These are phyloP conservation scores for Phytophthora fragariae DNA, from an alignment of 352 stramenopile genomes.

Conservation along the genomic window DNA sequence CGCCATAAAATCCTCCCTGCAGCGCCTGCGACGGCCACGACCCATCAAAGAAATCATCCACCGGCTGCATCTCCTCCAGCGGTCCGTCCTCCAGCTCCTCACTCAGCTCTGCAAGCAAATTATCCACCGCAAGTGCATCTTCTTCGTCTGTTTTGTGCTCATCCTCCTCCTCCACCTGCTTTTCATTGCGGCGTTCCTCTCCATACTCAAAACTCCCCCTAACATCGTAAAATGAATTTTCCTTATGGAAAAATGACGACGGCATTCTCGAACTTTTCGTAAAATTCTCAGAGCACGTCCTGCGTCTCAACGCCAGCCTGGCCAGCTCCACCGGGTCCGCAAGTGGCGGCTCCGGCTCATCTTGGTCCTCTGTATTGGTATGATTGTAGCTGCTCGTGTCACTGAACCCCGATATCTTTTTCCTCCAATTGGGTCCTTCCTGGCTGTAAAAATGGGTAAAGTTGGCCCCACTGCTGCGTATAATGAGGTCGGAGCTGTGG, in stretches of 20 bases:
- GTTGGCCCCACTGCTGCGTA: constrained; percentile 33
- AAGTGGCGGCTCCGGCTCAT: constrained; percentile 36
- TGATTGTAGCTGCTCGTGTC: constrained; percentile 27
- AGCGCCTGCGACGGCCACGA: constrained; percentile 26
- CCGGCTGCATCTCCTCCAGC: constrained; percentile 6
- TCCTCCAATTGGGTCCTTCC: constrained; percentile 20
- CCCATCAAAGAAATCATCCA: constrained; percentile 32
- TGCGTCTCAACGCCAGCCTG: constrained; percentile 23
- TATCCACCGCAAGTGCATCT: constrained; percentile 18
- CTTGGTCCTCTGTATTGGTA: constrained; percentile 19
- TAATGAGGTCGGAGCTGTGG: constrained; percentile 67
- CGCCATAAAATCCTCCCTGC: not conserved
- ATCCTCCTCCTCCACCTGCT: constrained; percentile 27
- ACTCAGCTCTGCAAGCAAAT: constrained; percentile 23
- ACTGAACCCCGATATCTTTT: constrained; percentile 28
- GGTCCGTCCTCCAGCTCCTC: constrained; percentile 32
- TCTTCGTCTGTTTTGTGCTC: constrained; percentile 38
- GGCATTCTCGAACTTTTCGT: constrained; percentile 38
- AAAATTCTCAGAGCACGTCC: constrained; percentile 53
- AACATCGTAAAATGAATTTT: constrained; percentile 15
- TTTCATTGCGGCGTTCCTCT: constrained; percentile 8
- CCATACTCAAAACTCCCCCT: constrained; percentile 17
- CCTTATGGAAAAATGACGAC: constrained; percentile 33
- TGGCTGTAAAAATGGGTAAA: constrained; percentile 19
- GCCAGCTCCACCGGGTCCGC: constrained; percentile 27